Conservation (phyloP, 1,284 basidiomycete genomes). For the Sphagnurus paluster region DNA sequence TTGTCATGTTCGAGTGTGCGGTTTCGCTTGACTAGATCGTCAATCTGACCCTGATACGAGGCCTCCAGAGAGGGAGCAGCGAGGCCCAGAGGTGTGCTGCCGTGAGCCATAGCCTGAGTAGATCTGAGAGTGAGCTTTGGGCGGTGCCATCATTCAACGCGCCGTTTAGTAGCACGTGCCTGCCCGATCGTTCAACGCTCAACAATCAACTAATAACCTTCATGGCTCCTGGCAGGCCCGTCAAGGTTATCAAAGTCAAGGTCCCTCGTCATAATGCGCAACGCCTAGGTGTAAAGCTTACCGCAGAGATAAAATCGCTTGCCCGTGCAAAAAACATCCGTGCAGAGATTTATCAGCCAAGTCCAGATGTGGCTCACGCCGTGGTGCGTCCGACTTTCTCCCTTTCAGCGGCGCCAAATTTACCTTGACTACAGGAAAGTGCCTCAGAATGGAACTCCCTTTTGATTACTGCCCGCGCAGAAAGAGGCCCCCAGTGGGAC, state of each 20-base stretch:
- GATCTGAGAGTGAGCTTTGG: neutral
- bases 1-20: slow-evolving; percentile 59
- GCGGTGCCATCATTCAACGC: slow-evolving; percentile 2
- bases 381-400: slow-evolving; percentile 45
- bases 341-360: slow-evolving; percentile 61
- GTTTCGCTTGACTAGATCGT: slow-evolving; percentile 65
- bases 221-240: slow-evolving; percentile 61
- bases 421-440: slow-evolving; percentile 53
- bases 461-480: slow-evolving; percentile 72
- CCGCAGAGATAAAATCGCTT: slow-evolving; percentile 53
- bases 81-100: slow-evolving; percentile 28
- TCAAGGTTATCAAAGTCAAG: slow-evolving; percentile 55
- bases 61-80: slow-evolving; percentile 45
- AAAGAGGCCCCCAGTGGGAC: slow-evolving; percentile 83
- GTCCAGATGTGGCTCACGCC: slow-evolving; percentile 60
- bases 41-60: slow-evolving; percentile 63
- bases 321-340: slow-evolving; percentile 51
- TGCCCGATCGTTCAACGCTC: slow-evolving; percentile 7
- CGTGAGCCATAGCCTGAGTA: slow-evolving; percentile 20
- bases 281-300: slow-evolving; percentile 62
- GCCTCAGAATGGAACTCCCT: slow-evolving; percentile 85
- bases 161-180: slow-evolving; percentile 14
- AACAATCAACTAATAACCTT: neutral
- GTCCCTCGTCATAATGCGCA: slow-evolving; percentile 77
- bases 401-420: neutral